Evolutionary conservation across 331 rosid genomes (phyloP).

Genomic region (Cydonia oblonga): DNA sequence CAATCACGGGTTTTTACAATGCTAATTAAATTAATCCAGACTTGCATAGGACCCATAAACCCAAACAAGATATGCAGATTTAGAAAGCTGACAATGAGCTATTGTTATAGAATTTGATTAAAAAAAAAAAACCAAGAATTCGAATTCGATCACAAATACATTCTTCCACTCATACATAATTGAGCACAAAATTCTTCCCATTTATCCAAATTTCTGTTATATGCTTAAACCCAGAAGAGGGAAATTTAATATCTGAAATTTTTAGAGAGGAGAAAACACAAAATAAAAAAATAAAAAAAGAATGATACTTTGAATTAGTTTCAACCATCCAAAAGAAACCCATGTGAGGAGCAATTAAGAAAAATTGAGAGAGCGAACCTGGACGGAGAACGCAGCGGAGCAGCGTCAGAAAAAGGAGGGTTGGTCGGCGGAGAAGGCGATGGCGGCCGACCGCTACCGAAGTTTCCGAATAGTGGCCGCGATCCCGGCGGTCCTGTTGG

Average conservation of each 20-base stretch:
- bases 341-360: neutral
- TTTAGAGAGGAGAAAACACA: too few relatives aligned
- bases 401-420: conserved; percentile 18
- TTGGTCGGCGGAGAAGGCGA: conserved; percentile 19
- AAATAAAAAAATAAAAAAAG: neutral
- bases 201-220: neutral
- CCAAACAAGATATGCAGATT: neutral
- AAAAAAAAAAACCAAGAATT: neutral
- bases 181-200: neutral
- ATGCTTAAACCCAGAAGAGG: neutral
- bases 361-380: conserved; percentile 24
- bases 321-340: neutral
- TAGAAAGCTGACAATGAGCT: neutral
- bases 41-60: neutral
- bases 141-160: neutral
- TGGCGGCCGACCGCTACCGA: conserved; percentile 10
- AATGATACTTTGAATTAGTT: neutral
- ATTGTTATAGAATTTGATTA: neutral
- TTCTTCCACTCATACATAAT: neutral
- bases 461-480: conserved; percentile 33
- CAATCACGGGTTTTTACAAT: neutral
- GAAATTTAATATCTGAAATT: neutral
- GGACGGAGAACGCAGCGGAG: conserved; percentile 23
- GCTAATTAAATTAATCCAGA: neutral
- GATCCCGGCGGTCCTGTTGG: conserved; percentile 32